These are phyloP conservation scores for Kurtzmaniella quercitrusa DNA, from an alignment of 1,139 yeast species.

Conservation along the genomic window DNA sequence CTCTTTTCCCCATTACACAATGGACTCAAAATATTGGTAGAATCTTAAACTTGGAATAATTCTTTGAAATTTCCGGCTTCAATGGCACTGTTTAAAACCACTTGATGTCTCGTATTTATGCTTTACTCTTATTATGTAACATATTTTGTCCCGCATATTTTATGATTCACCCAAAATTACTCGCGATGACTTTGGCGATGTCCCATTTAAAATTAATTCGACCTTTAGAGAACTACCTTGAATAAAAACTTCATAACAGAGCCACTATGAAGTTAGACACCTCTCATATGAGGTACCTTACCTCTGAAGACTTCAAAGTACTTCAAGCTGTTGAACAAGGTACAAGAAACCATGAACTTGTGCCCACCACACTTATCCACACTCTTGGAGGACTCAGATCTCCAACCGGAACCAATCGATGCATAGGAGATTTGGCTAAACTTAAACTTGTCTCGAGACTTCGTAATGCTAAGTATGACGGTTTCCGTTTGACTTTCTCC, in stretches of 20 bases:
- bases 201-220: background rate
- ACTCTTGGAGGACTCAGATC: constrained; percentile 76
- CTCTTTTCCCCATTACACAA: background rate
- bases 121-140: background rate
- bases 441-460: constrained; percentile 70
- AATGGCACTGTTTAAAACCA: too few relatives aligned
- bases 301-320: constrained; percentile 86
- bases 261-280: constrained; percentile 81
- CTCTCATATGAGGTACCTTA: constrained; percentile 86
- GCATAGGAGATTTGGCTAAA: constrained; percentile 85
- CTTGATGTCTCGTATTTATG: background rate
- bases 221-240: background rate
- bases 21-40: too few relatives aligned
- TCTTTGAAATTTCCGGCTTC: too few relatives aligned
- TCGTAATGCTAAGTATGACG: constrained; percentile 88
- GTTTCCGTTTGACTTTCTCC: constrained; percentile 79
- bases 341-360: constrained; percentile 88
- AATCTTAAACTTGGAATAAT: too few relatives aligned
- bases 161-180: background rate
- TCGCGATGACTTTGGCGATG: constrained; percentile 1
- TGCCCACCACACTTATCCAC: constrained; percentile 82
- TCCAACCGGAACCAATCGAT: constrained; percentile 70
- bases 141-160: background rate
- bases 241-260: background rate
- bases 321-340: constrained; percentile 89